Percentiles rank a stretch among this genome's conserved stretches.
Conservation (phyloP, 2,329 filamentous ascomycete genomes). For the Pseudocercospora crystallina region DNA sequence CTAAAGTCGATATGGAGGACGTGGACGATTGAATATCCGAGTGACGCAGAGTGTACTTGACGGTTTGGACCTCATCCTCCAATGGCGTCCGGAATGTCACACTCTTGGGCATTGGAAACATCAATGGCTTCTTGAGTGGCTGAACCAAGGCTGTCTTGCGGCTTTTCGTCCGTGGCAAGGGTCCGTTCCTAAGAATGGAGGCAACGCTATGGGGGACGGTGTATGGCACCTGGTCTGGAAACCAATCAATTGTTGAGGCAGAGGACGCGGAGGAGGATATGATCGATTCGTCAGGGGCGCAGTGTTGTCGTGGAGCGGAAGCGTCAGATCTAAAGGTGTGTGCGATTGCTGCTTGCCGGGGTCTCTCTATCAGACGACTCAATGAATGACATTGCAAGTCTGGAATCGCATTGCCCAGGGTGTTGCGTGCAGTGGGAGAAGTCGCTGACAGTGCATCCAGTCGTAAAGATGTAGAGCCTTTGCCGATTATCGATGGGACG, state of each 20-base stretch:
- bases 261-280: conserved; percentile 39
- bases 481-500: conserved; percentile 51
- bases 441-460: conserved; percentile 55
- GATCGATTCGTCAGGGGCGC: neutral
- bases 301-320: neutral
- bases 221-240: conserved; percentile 42
- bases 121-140: conserved; percentile 6
- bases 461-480: conserved; percentile 54
- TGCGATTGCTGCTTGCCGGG: neutral
- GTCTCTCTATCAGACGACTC: conserved; percentile 42
- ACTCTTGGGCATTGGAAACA: conserved; percentile 58
- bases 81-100: conserved; percentile 58
- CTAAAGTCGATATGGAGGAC: conserved; percentile 33
- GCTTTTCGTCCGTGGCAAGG: conserved; percentile 34
- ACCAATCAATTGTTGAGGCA: conserved; percentile 38
- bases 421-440: conserved; percentile 62
- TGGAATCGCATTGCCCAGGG: conserved; percentile 55
- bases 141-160: neutral
- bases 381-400: too few relatives aligned
- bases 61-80: conserved; percentile 60
- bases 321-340: neutral
- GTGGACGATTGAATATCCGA: conserved; percentile 52
- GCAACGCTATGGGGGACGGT: conserved; percentile 46
- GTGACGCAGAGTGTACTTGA: conserved; percentile 56
- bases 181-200: conserved; percentile 50